phyloP scores from a whole-genome alignment of 768 basidiomycete genomes.

The Lactarius trivialis region DNA sequence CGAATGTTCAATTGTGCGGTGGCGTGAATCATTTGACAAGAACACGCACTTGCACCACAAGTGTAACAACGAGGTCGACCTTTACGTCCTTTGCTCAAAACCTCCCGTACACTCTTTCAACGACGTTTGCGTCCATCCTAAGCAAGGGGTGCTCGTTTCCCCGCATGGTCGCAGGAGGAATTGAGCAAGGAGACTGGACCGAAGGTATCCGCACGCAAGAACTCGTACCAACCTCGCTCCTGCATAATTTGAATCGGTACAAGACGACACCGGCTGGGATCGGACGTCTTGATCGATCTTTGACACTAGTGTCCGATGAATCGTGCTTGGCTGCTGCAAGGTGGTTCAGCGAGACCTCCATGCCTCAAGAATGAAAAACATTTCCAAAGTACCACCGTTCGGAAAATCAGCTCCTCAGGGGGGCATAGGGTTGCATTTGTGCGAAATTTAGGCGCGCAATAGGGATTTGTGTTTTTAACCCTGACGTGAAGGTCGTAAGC shows the following conservation, averaged over 20 bases:
- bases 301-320: slow-evolving; percentile 90
- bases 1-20: not conserved
- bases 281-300: slow-evolving; percentile 91
- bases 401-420: slow-evolving; percentile 89
- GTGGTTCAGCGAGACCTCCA: slow-evolving; percentile 33
- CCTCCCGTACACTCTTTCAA: slow-evolving; percentile 51
- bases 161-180: slow-evolving; percentile 94
- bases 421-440: slow-evolving; percentile 65
- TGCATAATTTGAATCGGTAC: slow-evolving; percentile 19
- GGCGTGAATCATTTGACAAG: slow-evolving; percentile 30
- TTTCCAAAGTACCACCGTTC: slow-evolving; percentile 84
- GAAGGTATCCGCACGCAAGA: slow-evolving; percentile 98
- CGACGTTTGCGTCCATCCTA: slow-evolving; percentile 94
- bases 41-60: slow-evolving; percentile 83
- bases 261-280: slow-evolving; percentile 76
- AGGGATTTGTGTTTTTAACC: slow-evolving; percentile 83
- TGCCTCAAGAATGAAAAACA: slow-evolving; percentile 10
- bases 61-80: slow-evolving; percentile 91
- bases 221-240: slow-evolving; percentile 49
- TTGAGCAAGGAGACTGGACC: slow-evolving; percentile 97
- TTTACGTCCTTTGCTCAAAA: slow-evolving; percentile 20
- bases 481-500: slow-evolving; percentile 76
- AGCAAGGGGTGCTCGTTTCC: slow-evolving; percentile 97
- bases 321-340: slow-evolving; percentile 95
- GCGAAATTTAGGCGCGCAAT: slow-evolving; percentile 87